Evolutionary conservation across 2,329 filamentous ascomycete genomes (phyloP), one percentile per base, ranked within the genome.

Genomic region (Clonostachys chloroleuca): DNA sequence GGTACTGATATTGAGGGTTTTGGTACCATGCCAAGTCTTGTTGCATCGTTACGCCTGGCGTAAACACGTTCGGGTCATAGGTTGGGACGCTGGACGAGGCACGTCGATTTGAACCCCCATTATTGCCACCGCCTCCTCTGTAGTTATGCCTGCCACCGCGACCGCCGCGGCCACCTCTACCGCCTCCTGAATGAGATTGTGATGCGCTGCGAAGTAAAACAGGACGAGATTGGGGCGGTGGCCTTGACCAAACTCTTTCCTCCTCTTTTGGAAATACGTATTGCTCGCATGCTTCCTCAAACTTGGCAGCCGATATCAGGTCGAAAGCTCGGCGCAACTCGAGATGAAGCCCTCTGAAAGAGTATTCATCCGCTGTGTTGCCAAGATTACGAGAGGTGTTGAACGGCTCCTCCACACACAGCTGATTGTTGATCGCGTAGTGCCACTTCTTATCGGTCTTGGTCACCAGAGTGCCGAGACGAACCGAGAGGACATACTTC

Each of bases 371-470:
- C 9, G 91, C 94, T 3, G 94, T 97, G 58, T 99, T 99, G 40
- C 92, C 94, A 42, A 99, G 75, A 63, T 99, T 99, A 40, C 94
- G 83, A 35, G 79, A 78, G 5, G 79, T 86, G 59, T 96, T 99
- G 74, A 99, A 99, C 0, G 94, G 94, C 64, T 99, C 94, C 63
- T 99, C 94, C 12, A 99, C 89, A 62, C 92, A 96, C 34, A 99
- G 77, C 52, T 87, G 83, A 59, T 95, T 94, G 59, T 92, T 91
- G 48, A 86, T 72, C 35, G 81, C 76, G 44, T 87, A 76, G 59
- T 92, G 83, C 94, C 94, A 97, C 24, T 85, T 85, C 72, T 97
- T 97, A 48, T 90, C 89, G 52, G 82, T 78, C 64, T 96, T 92
- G 9, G 85, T 84, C 47, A 95, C 70, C 47, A 92, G 69, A 57